Conservation (phyloP, 2,329 filamentous ascomycete species). For the Arthrocladium fulminans region DNA sequence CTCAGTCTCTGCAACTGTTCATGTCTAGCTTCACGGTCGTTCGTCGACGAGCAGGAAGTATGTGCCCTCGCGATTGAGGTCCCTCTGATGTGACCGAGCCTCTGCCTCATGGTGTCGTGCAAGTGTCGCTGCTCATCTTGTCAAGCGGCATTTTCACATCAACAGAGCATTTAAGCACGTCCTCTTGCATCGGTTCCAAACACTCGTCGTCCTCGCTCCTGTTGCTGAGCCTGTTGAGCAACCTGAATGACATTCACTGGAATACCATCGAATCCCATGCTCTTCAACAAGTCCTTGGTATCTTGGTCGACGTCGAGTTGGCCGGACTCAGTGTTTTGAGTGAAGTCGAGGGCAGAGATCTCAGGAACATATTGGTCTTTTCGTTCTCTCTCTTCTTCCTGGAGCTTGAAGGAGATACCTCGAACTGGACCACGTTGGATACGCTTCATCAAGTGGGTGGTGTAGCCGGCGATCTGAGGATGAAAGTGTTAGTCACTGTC, state of each 20-base stretch:
- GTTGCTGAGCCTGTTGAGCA: constrained; percentile 66
- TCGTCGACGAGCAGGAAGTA: too few relatives aligned
- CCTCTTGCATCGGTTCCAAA: constrained; percentile 21
- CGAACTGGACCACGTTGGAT: constrained; percentile 98
- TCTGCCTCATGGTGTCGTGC: too few relatives aligned
- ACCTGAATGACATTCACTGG: constrained; percentile 93
- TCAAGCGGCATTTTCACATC: too few relatives aligned
- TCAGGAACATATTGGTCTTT: constrained; percentile 99
- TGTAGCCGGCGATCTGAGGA: constrained; percentile 86
- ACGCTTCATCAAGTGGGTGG: constrained; percentile 98
- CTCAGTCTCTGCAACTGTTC: too few relatives aligned
- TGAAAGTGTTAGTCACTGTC: constrained; percentile 9
- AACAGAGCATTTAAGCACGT: neutral
- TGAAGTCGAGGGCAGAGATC: constrained; percentile 96
- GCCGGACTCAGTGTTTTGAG: constrained; percentile 84
- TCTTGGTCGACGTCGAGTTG: constrained; percentile 92
- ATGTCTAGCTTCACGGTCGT: too few relatives aligned
- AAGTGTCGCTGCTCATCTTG: too few relatives aligned
- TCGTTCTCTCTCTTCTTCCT: constrained; percentile 99
- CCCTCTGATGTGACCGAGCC: too few relatives aligned
- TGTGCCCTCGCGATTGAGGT: too few relatives aligned
- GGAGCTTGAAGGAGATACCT: constrained; percentile 99
- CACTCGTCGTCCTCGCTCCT: constrained; percentile 44
- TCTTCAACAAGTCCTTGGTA: constrained; percentile 99
- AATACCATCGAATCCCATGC: constrained; percentile 96